Percentiles rank a stretch among this genome's conserved stretches.
Conservation (phyloP, 2,329 filamentous ascomycete genomes). For the Neonectria ditissima region DNA sequence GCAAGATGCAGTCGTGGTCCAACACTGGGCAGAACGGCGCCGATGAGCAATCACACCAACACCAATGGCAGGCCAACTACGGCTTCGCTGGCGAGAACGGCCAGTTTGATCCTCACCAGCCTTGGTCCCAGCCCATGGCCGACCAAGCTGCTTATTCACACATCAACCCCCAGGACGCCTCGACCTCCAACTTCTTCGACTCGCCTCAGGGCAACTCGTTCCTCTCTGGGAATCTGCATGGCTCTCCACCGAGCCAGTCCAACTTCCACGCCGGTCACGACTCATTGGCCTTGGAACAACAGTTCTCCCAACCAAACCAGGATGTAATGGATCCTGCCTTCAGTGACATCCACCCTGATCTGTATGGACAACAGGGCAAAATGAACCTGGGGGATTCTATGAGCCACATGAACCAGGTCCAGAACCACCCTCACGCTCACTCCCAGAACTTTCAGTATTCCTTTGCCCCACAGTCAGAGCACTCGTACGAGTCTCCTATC, state of each 20-base stretch:
- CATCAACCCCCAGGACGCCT: conserved; percentile 48
- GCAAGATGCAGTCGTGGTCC: conserved; percentile 57
- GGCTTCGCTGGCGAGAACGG: conserved; percentile 49
- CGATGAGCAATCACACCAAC: conserved; percentile 48
- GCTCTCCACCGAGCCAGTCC: conserved; percentile 44
- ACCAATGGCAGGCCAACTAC: conserved; percentile 52
- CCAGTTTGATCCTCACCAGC: conserved; percentile 54
- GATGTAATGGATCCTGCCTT: conserved; percentile 55
- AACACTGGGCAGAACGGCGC: conserved; percentile 52
- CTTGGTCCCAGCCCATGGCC: conserved; percentile 53
- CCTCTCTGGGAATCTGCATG: conserved; percentile 46
- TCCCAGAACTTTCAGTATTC: conserved; percentile 51
- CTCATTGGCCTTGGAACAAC: conserved; percentile 48
- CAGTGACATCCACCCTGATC: conserved; percentile 51
- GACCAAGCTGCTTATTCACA: conserved; percentile 51
- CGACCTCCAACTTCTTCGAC: conserved; percentile 51
- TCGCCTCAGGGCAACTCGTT: conserved; percentile 50
- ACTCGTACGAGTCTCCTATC: conserved; percentile 49
- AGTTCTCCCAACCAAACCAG: conserved; percentile 49
- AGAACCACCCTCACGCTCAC: conserved; percentile 47
- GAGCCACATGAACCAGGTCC: conserved; percentile 48
- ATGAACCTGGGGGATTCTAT: conserved; percentile 45
- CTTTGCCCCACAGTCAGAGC: conserved; percentile 49
- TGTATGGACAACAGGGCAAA: conserved; percentile 53
- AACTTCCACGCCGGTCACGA: conserved; percentile 49